Conservation (phyloP, 73 alveolate genomes). For the Stentor roeselii region DNA sequence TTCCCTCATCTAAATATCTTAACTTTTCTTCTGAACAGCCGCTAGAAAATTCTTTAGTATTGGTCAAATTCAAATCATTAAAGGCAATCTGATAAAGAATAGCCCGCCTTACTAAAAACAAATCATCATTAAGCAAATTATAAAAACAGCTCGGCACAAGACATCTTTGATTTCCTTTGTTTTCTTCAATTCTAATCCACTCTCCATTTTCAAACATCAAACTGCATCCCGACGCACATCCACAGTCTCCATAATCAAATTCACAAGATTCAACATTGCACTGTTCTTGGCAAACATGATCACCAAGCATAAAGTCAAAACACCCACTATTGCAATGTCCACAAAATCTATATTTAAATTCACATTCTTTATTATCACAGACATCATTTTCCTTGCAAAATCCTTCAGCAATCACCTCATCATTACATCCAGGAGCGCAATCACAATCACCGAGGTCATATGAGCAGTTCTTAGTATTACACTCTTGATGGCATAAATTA, state of each 20-base stretch:
- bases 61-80: neutral
- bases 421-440: slow-evolving; percentile 18
- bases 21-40: neutral
- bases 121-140: too few species aligned
- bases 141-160: neutral
- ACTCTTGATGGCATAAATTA: neutral
- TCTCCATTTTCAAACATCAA: neutral
- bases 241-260: neutral
- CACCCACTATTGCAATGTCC: slow-evolving; percentile 24
- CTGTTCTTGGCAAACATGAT: neutral
- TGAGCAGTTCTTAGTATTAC: neutral
- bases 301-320: neutral
- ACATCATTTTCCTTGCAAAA: neutral
- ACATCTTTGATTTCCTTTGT: neutral
- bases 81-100: neutral
- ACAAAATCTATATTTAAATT: neutral
- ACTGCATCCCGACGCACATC: neutral
- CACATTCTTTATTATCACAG: neutral
- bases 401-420: neutral
- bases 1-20: too few species aligned
- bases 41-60: neutral
- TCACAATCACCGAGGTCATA: slow-evolving; percentile 21
- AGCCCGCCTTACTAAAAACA: neutral
- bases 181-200: neutral
- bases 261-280: neutral